Conservation (phyloP, 164 flowering plant genomes). For the Hamamelis virginiana region DNA sequence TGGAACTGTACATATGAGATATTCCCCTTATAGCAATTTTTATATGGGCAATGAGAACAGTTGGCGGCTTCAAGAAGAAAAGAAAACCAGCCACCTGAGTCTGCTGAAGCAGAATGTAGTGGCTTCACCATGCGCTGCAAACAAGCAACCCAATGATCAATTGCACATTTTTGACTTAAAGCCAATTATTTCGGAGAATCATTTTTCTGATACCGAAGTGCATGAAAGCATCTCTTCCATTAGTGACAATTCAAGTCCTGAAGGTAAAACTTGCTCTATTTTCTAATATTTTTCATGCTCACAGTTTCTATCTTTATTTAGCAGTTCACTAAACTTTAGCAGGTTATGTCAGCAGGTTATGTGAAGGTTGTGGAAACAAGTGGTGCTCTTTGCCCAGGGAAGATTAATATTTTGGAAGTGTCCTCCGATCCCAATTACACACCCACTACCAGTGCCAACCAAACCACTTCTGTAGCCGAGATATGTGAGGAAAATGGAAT, state of each 20-base stretch:
- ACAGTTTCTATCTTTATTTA: not conserved
- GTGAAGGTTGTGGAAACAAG: not conserved
- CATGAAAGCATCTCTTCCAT: not conserved
- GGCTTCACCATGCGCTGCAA: not conserved
- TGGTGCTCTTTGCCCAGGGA: not conserved
- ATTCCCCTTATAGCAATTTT: slow-evolving; percentile 5
- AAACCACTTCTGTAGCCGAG: not conserved
- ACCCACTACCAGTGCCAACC: not conserved
- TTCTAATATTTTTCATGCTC: not conserved
- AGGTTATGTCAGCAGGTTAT: slow-evolving; percentile 9
- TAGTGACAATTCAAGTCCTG: not conserved
- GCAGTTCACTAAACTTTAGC: not conserved
- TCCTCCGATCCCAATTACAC: not conserved
- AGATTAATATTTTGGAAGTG: not conserved
- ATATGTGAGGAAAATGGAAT: not conserved
- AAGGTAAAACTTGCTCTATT: slow-evolving; percentile 5
- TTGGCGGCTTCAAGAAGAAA: slow-evolving; percentile 10
- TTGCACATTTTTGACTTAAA: not conserved
- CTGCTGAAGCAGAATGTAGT: slow-evolving; percentile 5
- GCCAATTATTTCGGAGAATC: not conserved
- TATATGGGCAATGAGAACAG: not conserved
- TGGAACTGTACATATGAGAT: slow-evolving; percentile 13
- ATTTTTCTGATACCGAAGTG: not conserved
- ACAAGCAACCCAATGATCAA: slow-evolving; percentile 4
- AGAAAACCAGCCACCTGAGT: not conserved